Evolutionary conservation across 139 green algal genomes (phyloP).

Genomic region (Mychonastes homosphaera): DNA sequence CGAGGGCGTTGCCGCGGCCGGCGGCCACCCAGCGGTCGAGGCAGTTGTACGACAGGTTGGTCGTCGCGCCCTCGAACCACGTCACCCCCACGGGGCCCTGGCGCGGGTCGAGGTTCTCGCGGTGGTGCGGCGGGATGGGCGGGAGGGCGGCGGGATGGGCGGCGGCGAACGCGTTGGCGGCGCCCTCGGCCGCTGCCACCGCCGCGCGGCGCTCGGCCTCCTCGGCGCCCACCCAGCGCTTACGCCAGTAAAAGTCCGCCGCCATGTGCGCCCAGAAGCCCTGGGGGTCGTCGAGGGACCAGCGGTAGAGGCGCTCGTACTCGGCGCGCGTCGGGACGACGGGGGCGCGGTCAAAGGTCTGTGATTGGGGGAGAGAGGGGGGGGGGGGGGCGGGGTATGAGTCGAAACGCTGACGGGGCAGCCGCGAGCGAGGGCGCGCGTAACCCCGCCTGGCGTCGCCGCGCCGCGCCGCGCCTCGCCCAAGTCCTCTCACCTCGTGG

Average conservation of each 20-base stretch:
- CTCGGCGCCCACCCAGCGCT: constrained; percentile 8
- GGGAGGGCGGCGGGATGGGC: background rate
- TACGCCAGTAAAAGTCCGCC: constrained; percentile 80
- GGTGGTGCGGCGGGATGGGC: constrained; percentile 21
- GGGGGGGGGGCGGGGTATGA: too few relatives aligned
- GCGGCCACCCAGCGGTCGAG: constrained; percentile 59
- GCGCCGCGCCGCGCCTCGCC: too few relatives aligned
- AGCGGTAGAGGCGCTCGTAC: constrained; percentile 78
- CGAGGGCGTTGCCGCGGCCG: constrained; percentile 37
- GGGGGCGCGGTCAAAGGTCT: background rate
- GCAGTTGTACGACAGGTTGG: constrained; percentile 81
- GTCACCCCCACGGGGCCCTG: constrained; percentile 56
- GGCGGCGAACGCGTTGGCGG: background rate
- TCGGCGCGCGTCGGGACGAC: constrained; percentile 18
- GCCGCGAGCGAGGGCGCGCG: too few relatives aligned
- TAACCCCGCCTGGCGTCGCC: too few relatives aligned
- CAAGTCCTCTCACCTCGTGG: too few relatives aligned
- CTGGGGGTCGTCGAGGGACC: constrained; percentile 74
- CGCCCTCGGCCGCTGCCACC: background rate
- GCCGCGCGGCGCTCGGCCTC: background rate
- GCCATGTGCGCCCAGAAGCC: constrained; percentile 86
- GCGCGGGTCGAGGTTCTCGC: constrained; percentile 71
- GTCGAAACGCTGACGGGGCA: too few relatives aligned
- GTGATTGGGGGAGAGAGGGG: too few relatives aligned
- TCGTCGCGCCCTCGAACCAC: constrained; percentile 70